phyloP scores from a whole-genome alignment of 1,284 basidiomycete genomes.

The Malassezia nana region DNA sequence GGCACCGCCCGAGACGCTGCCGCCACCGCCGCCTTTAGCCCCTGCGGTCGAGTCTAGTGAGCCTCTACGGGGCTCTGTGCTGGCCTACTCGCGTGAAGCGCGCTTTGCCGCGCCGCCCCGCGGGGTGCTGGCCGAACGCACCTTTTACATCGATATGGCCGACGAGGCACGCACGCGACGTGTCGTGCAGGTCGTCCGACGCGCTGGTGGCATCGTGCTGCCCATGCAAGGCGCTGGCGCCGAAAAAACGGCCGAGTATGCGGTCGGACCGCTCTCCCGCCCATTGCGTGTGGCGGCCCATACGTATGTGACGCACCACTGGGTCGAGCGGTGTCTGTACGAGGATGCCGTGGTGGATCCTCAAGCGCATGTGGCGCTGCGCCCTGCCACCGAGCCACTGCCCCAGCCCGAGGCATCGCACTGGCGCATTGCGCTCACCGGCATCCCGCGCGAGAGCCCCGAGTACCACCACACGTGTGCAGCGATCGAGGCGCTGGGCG shows the following conservation, averaged over 20 bases:
- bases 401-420: constrained; percentile 20
- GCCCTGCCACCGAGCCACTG: constrained; percentile 18
- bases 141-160: constrained; percentile 19
- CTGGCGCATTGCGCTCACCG: constrained; percentile 22
- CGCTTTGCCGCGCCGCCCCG: constrained; percentile 1
- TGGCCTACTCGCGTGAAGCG: constrained; percentile 1
- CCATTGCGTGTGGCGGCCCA: constrained; percentile 8
- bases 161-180: constrained; percentile 17
- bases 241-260: constrained; percentile 11
- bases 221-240: not conserved
- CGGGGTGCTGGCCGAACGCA: constrained; percentile 15
- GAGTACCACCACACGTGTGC: constrained; percentile 29
- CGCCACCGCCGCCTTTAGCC: not conserved
- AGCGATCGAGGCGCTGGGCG: constrained; percentile 24
- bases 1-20: not conserved
- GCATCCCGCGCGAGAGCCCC: constrained; percentile 24
- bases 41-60: not conserved
- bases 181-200: constrained; percentile 18
- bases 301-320: constrained; percentile 28
- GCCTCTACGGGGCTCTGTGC: not conserved
- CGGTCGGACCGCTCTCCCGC: constrained; percentile 12
- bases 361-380: constrained; percentile 20
- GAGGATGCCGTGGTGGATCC: constrained; percentile 26
- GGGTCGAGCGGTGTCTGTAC: constrained; percentile 35
- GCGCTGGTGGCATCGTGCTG: constrained; percentile 19